Percentiles rank a stretch among this genome's conserved stretches.
These are phyloP conservation scores for Coemansia sp. DNA, from an alignment of 192 early-diverging fungal species.

Conservation along the genomic window DNA sequence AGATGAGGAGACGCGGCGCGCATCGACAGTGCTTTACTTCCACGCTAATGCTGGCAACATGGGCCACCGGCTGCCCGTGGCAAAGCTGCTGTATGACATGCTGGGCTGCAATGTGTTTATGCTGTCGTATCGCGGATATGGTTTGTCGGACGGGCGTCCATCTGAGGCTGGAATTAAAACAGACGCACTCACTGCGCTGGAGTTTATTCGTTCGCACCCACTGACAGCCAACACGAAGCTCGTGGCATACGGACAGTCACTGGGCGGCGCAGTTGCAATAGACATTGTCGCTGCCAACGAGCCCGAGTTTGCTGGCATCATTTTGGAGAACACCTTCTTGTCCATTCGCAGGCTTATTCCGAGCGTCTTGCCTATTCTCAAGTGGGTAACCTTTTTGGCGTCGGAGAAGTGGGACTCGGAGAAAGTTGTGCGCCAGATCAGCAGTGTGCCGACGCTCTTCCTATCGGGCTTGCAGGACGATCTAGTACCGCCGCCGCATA, in stretches of 20 bases:
- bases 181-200: conserved; percentile 85
- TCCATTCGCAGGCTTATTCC: conserved; percentile 88
- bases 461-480: conserved; percentile 83
- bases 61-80: conserved; percentile 95
- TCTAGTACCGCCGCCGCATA: conserved; percentile 85
- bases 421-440: conserved; percentile 64
- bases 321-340: conserved; percentile 95
- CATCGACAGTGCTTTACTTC: conserved; percentile 84
- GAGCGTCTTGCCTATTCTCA: conserved; percentile 75
- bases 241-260: conserved; percentile 91
- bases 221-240: conserved; percentile 74
- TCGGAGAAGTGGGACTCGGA: conserved; percentile 92
- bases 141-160: conserved; percentile 82
- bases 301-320: conserved; percentile 73
- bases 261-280: conserved; percentile 96
- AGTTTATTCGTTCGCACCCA: conserved; percentile 79
- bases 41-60: conserved; percentile 99
- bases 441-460: conserved; percentile 74
- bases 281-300: conserved; percentile 80
- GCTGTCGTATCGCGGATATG: conserved; percentile 98
- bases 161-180: conserved; percentile 84
- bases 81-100: conserved; percentile 66
- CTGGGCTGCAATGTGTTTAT: conserved; percentile 88
- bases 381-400: conserved; percentile 73
- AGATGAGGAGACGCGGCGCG: conserved; percentile 57